These are phyloP conservation scores for Ogataea nonfermentans DNA, from an alignment of 805 yeast genomes.

Conservation along the genomic window DNA sequence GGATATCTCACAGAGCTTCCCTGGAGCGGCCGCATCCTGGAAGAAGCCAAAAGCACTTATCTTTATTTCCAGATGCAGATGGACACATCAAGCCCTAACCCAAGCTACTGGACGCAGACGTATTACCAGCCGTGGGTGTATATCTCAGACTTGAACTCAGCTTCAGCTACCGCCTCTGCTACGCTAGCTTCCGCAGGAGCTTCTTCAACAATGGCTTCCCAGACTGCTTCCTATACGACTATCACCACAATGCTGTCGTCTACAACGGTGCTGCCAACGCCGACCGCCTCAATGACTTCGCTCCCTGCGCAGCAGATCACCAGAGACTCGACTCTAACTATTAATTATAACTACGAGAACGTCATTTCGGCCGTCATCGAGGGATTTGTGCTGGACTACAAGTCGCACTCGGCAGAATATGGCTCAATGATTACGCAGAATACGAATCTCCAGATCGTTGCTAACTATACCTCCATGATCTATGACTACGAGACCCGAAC, in stretches of 20 bases:
- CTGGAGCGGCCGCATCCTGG: conserved; percentile 9
- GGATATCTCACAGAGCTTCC: conserved; percentile 6
- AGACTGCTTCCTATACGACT: conserved; percentile 1
- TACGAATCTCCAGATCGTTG: conserved; percentile 7
- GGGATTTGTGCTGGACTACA: conserved; percentile 14
- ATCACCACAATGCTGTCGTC: conserved; percentile 6
- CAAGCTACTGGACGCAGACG: conserved; percentile 7
- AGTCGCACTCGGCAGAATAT: conserved; percentile 7
- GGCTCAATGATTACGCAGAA: conserved; percentile 4
- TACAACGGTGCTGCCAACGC: conserved; percentile 2
- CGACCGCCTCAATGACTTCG: conserved; percentile 3
- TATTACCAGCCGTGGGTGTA: conserved; percentile 11
- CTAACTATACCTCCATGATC: conserved; percentile 13
- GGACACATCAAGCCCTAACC: conserved; percentile 1
- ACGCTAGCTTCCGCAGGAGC: conserved; percentile 1
- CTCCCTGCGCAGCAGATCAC: conserved; percentile 2
- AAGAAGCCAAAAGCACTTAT: conserved; percentile 11
- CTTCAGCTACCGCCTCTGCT: background rate
- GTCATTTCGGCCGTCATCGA: conserved; percentile 12
- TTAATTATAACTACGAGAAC: conserved; percentile 5
- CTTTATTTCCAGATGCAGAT: conserved; percentile 5
- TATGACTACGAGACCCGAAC: conserved; percentile 7
- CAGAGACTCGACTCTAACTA: conserved; percentile 1
- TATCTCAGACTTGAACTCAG: conserved; percentile 1
- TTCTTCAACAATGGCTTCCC: conserved; percentile 2